Evolutionary conservation across 2,329 filamentous ascomycete genomes (phyloP).

Genomic region (Talaromyces sp.): DNA sequence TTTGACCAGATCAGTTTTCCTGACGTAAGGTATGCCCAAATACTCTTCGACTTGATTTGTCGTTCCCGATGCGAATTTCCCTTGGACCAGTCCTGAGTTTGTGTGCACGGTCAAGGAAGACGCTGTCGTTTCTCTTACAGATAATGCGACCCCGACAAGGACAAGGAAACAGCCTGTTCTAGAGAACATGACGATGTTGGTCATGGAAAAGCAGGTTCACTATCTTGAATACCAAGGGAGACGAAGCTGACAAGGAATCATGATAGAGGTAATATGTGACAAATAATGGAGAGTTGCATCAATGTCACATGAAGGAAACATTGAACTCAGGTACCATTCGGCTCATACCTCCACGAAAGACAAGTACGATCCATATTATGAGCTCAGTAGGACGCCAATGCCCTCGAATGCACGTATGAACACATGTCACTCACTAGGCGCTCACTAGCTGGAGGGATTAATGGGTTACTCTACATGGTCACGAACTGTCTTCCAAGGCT

Average conservation of each 20-base stretch:
- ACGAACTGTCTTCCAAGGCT: neutral
- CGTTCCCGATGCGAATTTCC: neutral
- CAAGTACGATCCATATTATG: neutral
- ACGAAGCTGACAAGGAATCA: too few relatives aligned
- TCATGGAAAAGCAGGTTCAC: too few relatives aligned
- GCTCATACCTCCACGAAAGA: too few relatives aligned
- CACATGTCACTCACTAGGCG: neutral
- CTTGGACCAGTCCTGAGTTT: neutral
- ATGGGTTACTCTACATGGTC: neutral
- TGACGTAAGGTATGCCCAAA: conserved; percentile 13
- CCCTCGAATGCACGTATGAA: neutral
- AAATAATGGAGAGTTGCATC: too few relatives aligned
- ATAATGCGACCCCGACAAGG: neutral
- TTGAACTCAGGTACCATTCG: too few relatives aligned
- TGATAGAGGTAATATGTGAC: too few relatives aligned
- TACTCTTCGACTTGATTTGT: neutral
- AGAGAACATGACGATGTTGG: neutral
- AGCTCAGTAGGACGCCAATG: neutral
- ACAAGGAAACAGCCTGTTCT: neutral
- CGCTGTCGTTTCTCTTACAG: neutral
- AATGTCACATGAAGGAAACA: too few relatives aligned
- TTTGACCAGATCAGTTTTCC: neutral
- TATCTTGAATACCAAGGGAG: too few relatives aligned
- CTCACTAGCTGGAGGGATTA: neutral
- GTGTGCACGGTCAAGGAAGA: neutral